Evolutionary conservation across 306 rosid species (phyloP), one percentile per base, ranked within the genome.

Genomic region (Cyclanthera cordifolia): DNA sequence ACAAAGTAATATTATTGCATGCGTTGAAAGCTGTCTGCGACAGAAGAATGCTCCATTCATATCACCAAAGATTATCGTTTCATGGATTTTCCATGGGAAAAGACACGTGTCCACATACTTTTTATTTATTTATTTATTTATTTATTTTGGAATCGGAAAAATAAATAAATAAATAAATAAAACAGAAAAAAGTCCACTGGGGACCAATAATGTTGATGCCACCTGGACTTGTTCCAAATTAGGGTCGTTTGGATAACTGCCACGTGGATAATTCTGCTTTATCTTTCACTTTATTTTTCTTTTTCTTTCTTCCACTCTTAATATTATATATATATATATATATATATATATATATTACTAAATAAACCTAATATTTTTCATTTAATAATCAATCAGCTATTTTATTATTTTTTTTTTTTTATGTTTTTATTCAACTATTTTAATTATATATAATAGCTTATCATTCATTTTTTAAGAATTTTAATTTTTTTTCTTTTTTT

Each of bases 21-120:
- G 71, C 32, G 48, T 69, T 73, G 13, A 51, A 50, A 20, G 64
- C 54, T 56, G 66, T 75, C 39, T 65, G 76, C 65, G 75, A 73
- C 79, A 67, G 81, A 76, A 71, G 59, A 73, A 66, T 73, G 79
- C 71, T 58, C 58, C 32, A 60, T 48, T 24, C 48, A 46, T 54
- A 61, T 45, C 73, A 67, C 37, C 59, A 41, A 61, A 58, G 75
- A 72, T 75, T 75, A 78, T 75, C 9, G 37, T 41, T 48, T 67
- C 59, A 34, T 67, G 80, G 78, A 72, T 76, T 71, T 82, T 70
- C 69, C 76, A n/a, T 54, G 77, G 54, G 72, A 73, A 76, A 71
- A 37, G 20, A 49, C 86, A 77, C 84, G 84, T 79, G 86, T 77
- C 78, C 56, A 21, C 21, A 28, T 6, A 53, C 23, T 46, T 17